These are phyloP conservation scores for Macrolepiota dolichaula DNA, from an alignment of 768 basidiomycete genomes.

Conservation along the genomic window DNA sequence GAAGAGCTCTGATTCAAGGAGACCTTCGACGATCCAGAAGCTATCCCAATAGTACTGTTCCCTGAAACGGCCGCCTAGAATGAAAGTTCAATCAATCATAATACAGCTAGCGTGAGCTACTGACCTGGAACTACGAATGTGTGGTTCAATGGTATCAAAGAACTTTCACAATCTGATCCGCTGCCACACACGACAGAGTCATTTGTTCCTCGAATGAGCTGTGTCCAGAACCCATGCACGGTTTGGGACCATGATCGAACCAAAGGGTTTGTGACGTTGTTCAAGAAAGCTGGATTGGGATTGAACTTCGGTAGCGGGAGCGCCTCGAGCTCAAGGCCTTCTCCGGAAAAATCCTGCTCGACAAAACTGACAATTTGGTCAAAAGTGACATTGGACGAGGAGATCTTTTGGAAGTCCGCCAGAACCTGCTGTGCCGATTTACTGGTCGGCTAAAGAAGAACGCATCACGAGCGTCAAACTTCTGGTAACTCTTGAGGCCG, in stretches of 20 bases:
- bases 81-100: not conserved
- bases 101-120: slow-evolving; percentile 9
- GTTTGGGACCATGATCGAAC: slow-evolving; percentile 68
- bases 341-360: slow-evolving; percentile 73
- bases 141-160: slow-evolving; percentile 86
- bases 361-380: slow-evolving; percentile 67
- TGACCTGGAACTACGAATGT: slow-evolving; percentile 89
- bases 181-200: slow-evolving; percentile 58
- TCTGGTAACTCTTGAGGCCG: not conserved
- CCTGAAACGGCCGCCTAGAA: slow-evolving; percentile 66
- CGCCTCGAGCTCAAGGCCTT: slow-evolving; percentile 79
- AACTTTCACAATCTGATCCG: slow-evolving; percentile 67
- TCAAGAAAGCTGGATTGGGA: slow-evolving; percentile 60
- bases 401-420: slow-evolving; percentile 58
- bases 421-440: slow-evolving; percentile 64
- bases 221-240: slow-evolving; percentile 86
- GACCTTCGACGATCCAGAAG: slow-evolving; percentile 86
- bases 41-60: slow-evolving; percentile 77
- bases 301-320: slow-evolving; percentile 61
- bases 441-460: slow-evolving; percentile 60
- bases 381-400: slow-evolving; percentile 46
- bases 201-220: slow-evolving; percentile 77
- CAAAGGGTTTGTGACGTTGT: slow-evolving; percentile 66
- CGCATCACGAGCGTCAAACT: not conserved
- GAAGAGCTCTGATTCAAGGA: slow-evolving; percentile 78